These are phyloP conservation scores for Candida sakaeoensis DNA, from an alignment of 805 yeast species.

Conservation along the genomic window DNA sequence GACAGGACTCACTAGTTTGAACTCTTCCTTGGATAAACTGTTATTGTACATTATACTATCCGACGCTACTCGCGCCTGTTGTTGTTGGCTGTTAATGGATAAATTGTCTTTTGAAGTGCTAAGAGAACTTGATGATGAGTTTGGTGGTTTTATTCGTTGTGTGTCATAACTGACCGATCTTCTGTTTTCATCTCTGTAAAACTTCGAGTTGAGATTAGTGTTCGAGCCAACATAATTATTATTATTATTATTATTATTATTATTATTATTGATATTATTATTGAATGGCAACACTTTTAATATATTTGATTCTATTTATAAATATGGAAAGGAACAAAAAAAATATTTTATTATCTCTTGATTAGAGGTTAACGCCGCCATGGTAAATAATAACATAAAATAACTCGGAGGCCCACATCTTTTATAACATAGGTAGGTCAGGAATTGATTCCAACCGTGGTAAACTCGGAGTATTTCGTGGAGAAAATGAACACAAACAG, in stretches of 20 bases:
- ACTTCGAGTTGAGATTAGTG: background rate
- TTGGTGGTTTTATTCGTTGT: conserved; percentile 12
- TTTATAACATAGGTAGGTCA: too few species aligned
- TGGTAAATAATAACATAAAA: too few species aligned
- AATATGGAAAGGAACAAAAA: background rate
- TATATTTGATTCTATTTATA: background rate
- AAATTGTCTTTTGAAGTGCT: conserved; percentile 1
- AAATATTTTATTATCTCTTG: background rate
- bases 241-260: too few species aligned
- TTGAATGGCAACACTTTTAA: conserved; percentile 1
- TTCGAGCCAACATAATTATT: too few species aligned
- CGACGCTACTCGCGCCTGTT: conserved; percentile 14
- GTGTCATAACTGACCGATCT: conserved; percentile 14
- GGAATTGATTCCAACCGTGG: too few species aligned
- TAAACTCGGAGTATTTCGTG: too few species aligned
- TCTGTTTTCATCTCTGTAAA: conserved; percentile 7
- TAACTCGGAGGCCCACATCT: too few species aligned
- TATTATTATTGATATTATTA: background rate
- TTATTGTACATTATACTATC: conserved; percentile 19
- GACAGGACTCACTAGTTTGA: conserved; percentile 15
- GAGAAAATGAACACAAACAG: too few species aligned
- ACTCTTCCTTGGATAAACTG: conserved; percentile 2
- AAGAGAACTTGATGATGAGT: conserved; percentile 5
- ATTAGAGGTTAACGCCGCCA: background rate
- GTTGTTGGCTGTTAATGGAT: background rate